Percentiles rank a stretch among this genome's conserved stretches.
These are phyloP conservation scores for Lachancea cidri DNA, from an alignment of 805 yeast genomes.

Conservation along the genomic window DNA sequence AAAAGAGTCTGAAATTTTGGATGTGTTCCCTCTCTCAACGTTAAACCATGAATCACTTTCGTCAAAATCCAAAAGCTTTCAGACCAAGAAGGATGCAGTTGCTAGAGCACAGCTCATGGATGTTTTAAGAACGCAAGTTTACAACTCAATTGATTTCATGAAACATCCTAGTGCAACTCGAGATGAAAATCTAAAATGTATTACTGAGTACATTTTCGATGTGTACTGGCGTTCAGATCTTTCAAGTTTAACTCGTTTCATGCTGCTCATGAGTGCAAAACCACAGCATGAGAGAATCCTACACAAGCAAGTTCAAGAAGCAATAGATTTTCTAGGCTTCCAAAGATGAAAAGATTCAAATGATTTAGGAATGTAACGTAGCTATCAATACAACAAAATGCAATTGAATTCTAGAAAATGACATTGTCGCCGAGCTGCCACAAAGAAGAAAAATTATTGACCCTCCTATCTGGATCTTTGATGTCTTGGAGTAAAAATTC, in stretches of 20 bases:
- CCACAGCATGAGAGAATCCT: constrained; percentile 23
- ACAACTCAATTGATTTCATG: constrained; percentile 31
- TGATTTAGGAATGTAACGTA: no score
- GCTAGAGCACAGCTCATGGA: constrained; percentile 14
- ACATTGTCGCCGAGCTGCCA: no score
- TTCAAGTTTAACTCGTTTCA: constrained; percentile 17
- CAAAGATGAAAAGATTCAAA: constrained; percentile 7
- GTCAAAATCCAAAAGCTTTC: no score
- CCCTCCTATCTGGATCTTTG: no score
- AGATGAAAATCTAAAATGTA: constrained; percentile 28
- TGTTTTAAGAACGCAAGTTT: constrained; percentile 27
- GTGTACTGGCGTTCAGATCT: constrained; percentile 34
- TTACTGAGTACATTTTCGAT: constrained; percentile 35
- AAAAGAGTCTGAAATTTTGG: no score
- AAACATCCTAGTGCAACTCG: constrained; percentile 32
- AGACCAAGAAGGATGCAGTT: not conserved
- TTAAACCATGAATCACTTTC: no score
- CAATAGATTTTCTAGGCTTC: constrained; percentile 25
- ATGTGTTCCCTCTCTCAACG: no score
- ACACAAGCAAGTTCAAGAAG: constrained; percentile 25
- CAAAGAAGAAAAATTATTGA: no score
- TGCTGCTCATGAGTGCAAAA: constrained; percentile 17
- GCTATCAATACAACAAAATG: no score
- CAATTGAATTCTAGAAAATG: no score
- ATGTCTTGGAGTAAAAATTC: no score